Evolutionary conservation across 129 eudicot species (phyloP), one percentile per base, ranked within the genome.

Genomic region (Apium graveolens): DNA sequence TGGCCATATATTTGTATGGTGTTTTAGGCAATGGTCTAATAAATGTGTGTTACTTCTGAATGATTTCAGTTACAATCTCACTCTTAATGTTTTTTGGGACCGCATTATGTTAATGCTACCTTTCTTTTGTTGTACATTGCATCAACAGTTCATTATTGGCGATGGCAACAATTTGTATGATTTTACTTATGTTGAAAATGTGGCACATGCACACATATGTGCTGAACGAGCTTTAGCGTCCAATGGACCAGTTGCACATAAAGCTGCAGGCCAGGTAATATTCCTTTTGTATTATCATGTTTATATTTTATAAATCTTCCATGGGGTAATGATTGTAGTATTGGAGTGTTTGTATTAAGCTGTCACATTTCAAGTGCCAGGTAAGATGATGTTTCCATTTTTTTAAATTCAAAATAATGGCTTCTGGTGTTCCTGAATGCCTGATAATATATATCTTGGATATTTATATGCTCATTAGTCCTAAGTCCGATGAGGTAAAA

Each of bases 211-310:
- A 51, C 98, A 95, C 57, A 86, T 95, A 78, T 95, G 98, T 84
- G 98, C 98, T 57, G 97, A 95, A 84, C 90, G 98, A 90, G 98
- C 98, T 71, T 80, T 95, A 39, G 97, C 97, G 63, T 95, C 98
- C 74, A 87, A 83, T 27, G 96, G 88, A 51, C 49, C 82, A 39
- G 96, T 90, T 83, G 89, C 97, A 48, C 89, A 88, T 74, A 90
- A 88, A 86, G 96, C 98, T 81, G 80, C 97, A 76, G 98, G 98
- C 48, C 84, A 95, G 96, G 98, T 94, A 85, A 53, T 78, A 8
- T 12, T 78, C 11, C 32, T n/a, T 83, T 12, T 51, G 81, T 51
- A 78, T 77, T 35, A 35, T 9, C 4, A 12, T 6, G 17, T 62
- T 26, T 53, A 18, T 20, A 48, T n/a, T 48, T 3, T 57, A 24